Percentiles rank a stretch among this genome's conserved stretches.
These are phyloP conservation scores for Naganishia antarctica DNA, from an alignment of 768 basidiomycete species.

Conservation along the genomic window DNA sequence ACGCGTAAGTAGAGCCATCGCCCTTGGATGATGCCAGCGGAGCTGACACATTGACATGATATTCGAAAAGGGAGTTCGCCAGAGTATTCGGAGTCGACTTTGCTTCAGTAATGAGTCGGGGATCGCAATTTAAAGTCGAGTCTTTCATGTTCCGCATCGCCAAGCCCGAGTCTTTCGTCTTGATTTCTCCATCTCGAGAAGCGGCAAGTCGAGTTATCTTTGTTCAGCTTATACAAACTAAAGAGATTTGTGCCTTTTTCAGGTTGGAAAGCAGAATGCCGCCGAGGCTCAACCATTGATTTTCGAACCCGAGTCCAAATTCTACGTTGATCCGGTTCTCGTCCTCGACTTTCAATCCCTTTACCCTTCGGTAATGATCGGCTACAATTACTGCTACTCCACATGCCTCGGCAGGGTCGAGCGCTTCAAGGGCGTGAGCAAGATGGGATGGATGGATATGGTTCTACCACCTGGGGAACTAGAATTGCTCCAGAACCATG, in stretches of 20 bases:
- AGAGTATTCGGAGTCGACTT: slow-evolving; percentile 97
- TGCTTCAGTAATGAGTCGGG: slow-evolving; percentile 85
- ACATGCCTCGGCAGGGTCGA: slow-evolving; percentile 85
- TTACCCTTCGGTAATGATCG: slow-evolving; percentile 97
- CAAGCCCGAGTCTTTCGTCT: slow-evolving; percentile 86
- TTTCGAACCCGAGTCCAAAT: slow-evolving; percentile 88
- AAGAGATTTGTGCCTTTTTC: neutral
- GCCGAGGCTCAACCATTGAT: slow-evolving; percentile 88
- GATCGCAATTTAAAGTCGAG: slow-evolving; percentile 98
- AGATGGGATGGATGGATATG: slow-evolving; percentile 76
- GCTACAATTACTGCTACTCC: slow-evolving; percentile 81
- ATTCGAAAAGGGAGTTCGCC: slow-evolving; percentile 73
- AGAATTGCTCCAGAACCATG: slow-evolving; percentile 65
- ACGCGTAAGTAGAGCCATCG: slow-evolving; percentile 64
- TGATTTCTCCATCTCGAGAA: slow-evolving; percentile 79
- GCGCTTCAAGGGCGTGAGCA: slow-evolving; percentile 81
- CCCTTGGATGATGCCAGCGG: neutral
- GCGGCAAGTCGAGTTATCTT: slow-evolving; percentile 58
- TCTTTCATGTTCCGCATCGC: slow-evolving; percentile 97
- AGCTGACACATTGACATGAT: neutral
- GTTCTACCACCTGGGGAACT: slow-evolving; percentile 65
- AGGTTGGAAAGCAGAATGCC: slow-evolving; percentile 95
- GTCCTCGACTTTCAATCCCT: slow-evolving; percentile 95
- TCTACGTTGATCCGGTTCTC: slow-evolving; percentile 84
- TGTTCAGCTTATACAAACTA: neutral